phyloP scores from a whole-genome alignment of 2,329 filamentous ascomycete species.

The Nothophoma quercina region DNA sequence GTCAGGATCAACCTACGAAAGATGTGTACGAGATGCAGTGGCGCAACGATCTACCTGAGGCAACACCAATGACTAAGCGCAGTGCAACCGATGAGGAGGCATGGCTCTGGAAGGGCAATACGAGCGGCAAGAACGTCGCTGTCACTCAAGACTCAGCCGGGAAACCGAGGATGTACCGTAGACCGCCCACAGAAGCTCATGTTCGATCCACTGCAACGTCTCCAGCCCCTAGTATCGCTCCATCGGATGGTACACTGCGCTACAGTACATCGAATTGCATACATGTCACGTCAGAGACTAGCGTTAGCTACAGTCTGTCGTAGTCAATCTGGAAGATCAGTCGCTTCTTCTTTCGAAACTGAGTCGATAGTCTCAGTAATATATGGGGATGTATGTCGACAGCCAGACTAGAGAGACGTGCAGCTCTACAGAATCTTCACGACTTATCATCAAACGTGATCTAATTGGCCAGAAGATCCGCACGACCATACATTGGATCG shows the following conservation, averaged over 20 bases:
- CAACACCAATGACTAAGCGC: background rate
- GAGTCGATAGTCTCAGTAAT: too few species aligned
- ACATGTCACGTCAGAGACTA: slow-evolving; percentile 1
- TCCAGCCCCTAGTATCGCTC: background rate
- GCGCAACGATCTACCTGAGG: background rate
- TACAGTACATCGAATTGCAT: background rate
- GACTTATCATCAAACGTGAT: too few species aligned
- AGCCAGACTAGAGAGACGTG: too few species aligned
- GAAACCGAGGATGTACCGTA: background rate
- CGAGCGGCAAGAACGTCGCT: background rate
- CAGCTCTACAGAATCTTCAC: too few species aligned
- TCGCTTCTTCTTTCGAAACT: too few species aligned
- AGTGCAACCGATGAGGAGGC: background rate
- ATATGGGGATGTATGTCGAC: too few species aligned
- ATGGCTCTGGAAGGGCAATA: background rate
- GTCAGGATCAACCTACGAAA: background rate
- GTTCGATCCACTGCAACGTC: background rate
- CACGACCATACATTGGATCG: too few species aligned
- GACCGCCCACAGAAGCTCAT: background rate
- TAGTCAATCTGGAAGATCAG: background rate
- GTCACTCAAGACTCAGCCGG: background rate
- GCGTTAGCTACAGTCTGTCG: background rate
- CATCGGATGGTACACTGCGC: background rate
- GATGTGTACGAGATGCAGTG: background rate
- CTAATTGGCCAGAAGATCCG: too few species aligned